Evolutionary conservation across 1,139 yeast genomes (phyloP), one percentile per base, ranked within the genome.

Genomic region (Diutina sp.): DNA sequence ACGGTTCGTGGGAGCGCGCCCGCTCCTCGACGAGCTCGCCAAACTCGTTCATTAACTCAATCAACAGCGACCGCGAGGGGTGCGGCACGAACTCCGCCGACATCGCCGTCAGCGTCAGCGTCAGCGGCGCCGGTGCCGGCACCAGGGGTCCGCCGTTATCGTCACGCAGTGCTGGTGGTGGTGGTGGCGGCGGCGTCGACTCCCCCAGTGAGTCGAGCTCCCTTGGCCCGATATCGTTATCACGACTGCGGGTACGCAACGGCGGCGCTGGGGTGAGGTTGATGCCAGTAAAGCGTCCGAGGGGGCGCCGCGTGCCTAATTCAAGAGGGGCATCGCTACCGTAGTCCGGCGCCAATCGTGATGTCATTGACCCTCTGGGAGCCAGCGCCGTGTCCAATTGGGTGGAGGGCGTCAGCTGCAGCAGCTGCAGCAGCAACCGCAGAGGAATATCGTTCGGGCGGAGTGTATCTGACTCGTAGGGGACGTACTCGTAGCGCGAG

Each of bases 11-110:
- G n/a, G 7, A 7, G 9, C 28, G 25, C 14, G 32, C 18, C 6
- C 32, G 38, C 12, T 29, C 62, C 55, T 66, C 69, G 58, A 66
- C 59, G 46, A 65, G 57, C 18, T 65, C 66, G 1, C 71, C 71
- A 56, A 67, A 61, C 29, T 66, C 64, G 56, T 67, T 67, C 45
- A 67, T 60, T 18, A 67, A 57, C 6, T 65, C 63, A 7, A 30
- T 8, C 12, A 50, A 12, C 53, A 50, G 53, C 41, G 41, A 35
- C 25, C 53, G 44, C 16, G 21, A 7, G 14, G 11, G 16, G 4
- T 28, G 28, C 7, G 51, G 51, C 4, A 47, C 18, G 14, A 12
- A 28, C 7, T 47, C 51, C 5, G 51, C 35, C 16, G 51, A 28
- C 32, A 28, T n/a, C 5, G 51, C 35, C 16, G 51, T 47, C 51